phyloP scores from a whole-genome alignment of 176 grass and related monocot genomes.

The Triticum timopheevii region DNA sequence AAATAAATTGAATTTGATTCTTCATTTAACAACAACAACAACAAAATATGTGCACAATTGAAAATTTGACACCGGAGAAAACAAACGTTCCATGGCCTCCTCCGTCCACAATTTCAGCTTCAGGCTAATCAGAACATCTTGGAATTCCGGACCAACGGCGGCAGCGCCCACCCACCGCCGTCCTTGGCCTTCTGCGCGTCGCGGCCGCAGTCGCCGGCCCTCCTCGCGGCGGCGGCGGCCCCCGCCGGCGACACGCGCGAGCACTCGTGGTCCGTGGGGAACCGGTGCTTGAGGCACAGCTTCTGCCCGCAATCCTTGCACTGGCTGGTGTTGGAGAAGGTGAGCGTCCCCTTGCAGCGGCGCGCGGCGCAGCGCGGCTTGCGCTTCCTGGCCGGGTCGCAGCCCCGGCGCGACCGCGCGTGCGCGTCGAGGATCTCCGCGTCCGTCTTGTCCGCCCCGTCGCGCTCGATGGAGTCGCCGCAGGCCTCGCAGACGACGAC shows the following conservation, averaged over 20 bases:
- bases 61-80: neutral
- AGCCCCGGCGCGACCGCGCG: conserved; percentile 37
- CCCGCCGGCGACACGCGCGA: neutral
- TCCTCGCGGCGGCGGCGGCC: conserved; percentile 23
- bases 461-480: conserved; percentile 67
- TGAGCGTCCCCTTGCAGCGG: conserved; percentile 69
- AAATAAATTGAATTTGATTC: neutral
- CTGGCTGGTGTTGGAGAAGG: conserved; percentile 57
- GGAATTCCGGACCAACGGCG: neutral
- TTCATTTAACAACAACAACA: neutral
- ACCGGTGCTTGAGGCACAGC: conserved; percentile 72
- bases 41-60: neutral
- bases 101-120: neutral
- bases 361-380: conserved; percentile 61
- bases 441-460: neutral
- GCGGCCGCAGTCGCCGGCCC: conserved; percentile 29
- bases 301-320: conserved; percentile 56
- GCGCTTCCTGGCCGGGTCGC: conserved; percentile 67
- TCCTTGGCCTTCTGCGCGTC: conserved; percentile 2
- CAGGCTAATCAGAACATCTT: conserved; percentile 31
- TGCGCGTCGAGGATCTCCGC: conserved; percentile 40
- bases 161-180: neutral
- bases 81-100: neutral
- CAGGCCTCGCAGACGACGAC: conserved; percentile 71
- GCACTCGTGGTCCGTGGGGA: conserved; percentile 62